phyloP scores from a whole-genome alignment of 805 yeast species.

The Myxozyma udenii region DNA sequence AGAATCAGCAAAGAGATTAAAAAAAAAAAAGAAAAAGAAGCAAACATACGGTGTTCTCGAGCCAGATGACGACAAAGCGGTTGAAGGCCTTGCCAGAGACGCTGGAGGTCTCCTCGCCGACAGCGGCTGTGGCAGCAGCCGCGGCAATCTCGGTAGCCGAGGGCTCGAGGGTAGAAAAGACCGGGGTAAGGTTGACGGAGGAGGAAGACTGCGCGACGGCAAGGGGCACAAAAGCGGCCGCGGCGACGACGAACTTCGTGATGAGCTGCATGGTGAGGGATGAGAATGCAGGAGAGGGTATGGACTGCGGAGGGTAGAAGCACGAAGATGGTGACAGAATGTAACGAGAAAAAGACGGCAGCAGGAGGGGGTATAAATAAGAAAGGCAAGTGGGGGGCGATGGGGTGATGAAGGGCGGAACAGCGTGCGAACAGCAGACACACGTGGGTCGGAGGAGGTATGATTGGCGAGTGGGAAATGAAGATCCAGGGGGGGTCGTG shows the following conservation, averaged over 20 bases:
- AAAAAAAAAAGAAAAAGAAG: background rate
- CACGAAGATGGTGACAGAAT: too few relatives aligned
- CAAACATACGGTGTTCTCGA: slow-evolving; percentile 46
- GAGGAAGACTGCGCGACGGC: slow-evolving; percentile 25
- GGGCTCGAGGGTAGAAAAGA: slow-evolving; percentile 39
- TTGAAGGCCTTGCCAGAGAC: slow-evolving; percentile 45
- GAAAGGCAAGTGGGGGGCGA: background rate
- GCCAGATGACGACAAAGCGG: slow-evolving; percentile 47
- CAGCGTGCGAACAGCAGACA: background rate
- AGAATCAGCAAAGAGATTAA: background rate
- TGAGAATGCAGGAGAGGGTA: background rate
- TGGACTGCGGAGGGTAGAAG: too few relatives aligned
- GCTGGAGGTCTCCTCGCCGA: slow-evolving; percentile 37
- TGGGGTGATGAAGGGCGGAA: background rate
- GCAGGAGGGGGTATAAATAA: background rate
- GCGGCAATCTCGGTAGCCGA: slow-evolving; percentile 37
- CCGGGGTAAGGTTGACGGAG: slow-evolving; percentile 32
- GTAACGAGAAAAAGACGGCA: background rate
- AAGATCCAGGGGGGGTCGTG: too few relatives aligned
- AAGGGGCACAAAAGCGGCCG: slow-evolving; percentile 4
- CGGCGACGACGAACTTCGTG: slow-evolving; percentile 3
- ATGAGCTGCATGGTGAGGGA: slow-evolving; percentile 1
- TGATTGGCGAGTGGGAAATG: too few relatives aligned
- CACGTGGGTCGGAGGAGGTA: background rate
- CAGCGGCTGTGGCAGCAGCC: slow-evolving; percentile 36